Percentiles rank a stretch among this genome's conserved stretches.
phyloP scores from a whole-genome alignment of 202 grass and related monocot genomes.

The Zizania palustris region DNA sequence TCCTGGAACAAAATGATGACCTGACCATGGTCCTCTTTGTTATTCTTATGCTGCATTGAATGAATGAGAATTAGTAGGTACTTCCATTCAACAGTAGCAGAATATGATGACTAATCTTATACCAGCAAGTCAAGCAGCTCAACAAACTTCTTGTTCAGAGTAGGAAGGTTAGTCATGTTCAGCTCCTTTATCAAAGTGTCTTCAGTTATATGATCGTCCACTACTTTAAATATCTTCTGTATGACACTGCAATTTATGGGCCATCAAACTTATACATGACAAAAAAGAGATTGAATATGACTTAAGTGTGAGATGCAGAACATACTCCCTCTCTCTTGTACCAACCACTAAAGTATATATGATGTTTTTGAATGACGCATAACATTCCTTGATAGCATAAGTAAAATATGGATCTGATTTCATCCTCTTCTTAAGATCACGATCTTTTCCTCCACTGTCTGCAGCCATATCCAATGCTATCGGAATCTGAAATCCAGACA shows the following conservation, averaged over 20 bases:
- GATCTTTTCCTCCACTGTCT: constrained; percentile 83
- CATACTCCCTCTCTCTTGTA: constrained; percentile 58
- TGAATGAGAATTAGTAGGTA: constrained; percentile 29
- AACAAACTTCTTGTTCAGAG: constrained; percentile 77
- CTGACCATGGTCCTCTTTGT: constrained; percentile 61
- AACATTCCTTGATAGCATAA: constrained; percentile 91
- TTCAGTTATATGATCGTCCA: constrained; percentile 51
- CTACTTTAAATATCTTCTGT: constrained; percentile 61
- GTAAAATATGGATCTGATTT: constrained; percentile 69
- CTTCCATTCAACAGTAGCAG: constrained; percentile 27
- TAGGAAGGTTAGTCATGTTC: constrained; percentile 75
- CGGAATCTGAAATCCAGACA: constrained; percentile 65
- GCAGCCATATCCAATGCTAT: constrained; percentile 98
- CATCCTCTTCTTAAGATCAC: constrained; percentile 85
- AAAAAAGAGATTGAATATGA: constrained; percentile 16
- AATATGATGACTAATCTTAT: constrained; percentile 38
- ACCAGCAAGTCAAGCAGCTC: constrained; percentile 81
- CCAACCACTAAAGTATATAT: constrained; percentile 73
- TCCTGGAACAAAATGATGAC: constrained; percentile 89
- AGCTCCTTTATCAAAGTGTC: constrained; percentile 57
- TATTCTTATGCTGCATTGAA: constrained; percentile 62
- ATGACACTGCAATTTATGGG: constrained; percentile 62
- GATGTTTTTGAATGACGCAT: constrained; percentile 86
- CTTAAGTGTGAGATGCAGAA: constrained; percentile 35
- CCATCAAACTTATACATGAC: constrained; percentile 21